A percentile compares a stretch with the other conserved stretches of the same genome.
These are phyloP conservation scores for Shiraia sp. DNA, from an alignment of 2,329 filamentous ascomycete species.

Conservation along the genomic window DNA sequence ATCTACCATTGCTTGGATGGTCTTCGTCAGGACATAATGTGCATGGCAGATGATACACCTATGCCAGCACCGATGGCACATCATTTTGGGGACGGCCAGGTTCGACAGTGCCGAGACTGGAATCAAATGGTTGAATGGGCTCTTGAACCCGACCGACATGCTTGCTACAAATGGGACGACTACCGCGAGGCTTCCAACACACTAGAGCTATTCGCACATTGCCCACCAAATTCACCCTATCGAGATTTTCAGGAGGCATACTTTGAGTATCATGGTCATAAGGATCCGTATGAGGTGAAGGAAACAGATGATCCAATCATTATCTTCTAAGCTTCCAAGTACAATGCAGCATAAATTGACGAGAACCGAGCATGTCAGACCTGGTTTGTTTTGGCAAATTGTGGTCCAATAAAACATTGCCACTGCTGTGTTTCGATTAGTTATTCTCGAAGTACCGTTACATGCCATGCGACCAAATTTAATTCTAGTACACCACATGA, in stretches of 20 bases:
- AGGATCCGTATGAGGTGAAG: slow-evolving; percentile 33
- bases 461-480: background rate
- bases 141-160: slow-evolving; percentile 33
- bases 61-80: slow-evolving; percentile 32
- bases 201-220: slow-evolving; percentile 40
- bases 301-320: slow-evolving; percentile 16
- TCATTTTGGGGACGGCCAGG: slow-evolving; percentile 32
- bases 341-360: background rate
- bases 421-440: background rate
- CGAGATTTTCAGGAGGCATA: slow-evolving; percentile 33
- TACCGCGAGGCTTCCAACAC: slow-evolving; percentile 43
- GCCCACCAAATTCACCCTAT: slow-evolving; percentile 37
- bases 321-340: slow-evolving; percentile 14
- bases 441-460: background rate
- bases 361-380: background rate
- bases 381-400: background rate
- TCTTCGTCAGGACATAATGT: slow-evolving; percentile 41
- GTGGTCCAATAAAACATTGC: slow-evolving; percentile 1
- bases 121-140: slow-evolving; percentile 38
- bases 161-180: slow-evolving; percentile 40
- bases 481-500: background rate
- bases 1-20: slow-evolving; percentile 40
- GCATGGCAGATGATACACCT: slow-evolving; percentile 41
- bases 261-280: slow-evolving; percentile 40
- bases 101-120: slow-evolving; percentile 40